A percentile compares a stretch with the other conserved stretches of the same genome.
These are phyloP conservation scores for Aspergillus viridinutans DNA, from an alignment of 2,329 filamentous ascomycete genomes.

Conservation along the genomic window DNA sequence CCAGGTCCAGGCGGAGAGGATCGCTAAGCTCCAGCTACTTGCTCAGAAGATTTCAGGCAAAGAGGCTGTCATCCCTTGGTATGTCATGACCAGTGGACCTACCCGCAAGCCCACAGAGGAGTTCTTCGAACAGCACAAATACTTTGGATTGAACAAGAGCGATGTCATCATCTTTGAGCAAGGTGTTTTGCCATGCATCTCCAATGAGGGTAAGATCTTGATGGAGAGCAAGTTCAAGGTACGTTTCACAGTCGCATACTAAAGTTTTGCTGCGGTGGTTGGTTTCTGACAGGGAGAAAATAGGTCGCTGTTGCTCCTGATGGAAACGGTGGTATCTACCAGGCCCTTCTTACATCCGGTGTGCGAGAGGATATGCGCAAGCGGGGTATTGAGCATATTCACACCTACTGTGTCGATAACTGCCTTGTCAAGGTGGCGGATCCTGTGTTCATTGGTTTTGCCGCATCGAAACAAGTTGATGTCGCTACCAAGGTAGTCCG, in stretches of 20 bases:
- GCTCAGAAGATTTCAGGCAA: conserved; percentile 65
- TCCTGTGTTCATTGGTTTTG: conserved; percentile 90
- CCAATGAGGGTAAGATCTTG: conserved; percentile 95
- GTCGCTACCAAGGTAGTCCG: conserved; percentile 99
- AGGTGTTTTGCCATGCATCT: conserved; percentile 92
- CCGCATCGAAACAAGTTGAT: conserved; percentile 81
- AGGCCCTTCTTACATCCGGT: conserved; percentile 75
- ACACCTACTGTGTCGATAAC: conserved; percentile 98
- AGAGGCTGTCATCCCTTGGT: conserved; percentile 79
- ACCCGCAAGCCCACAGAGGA: conserved; percentile 87
- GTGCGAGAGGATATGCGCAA: conserved; percentile 83
- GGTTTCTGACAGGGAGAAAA: conserved; percentile 3
- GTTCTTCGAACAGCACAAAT: conserved; percentile 85
- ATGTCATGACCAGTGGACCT: conserved; percentile 98
- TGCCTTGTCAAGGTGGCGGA: conserved; percentile 99
- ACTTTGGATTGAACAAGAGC: conserved; percentile 81
- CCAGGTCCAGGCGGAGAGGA: conserved; percentile 95
- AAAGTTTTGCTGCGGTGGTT: neutral
- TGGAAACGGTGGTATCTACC: conserved; percentile 95
- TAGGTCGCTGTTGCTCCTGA: conserved; percentile 88
- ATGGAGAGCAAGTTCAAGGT: conserved; percentile 83
- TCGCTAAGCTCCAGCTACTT: conserved; percentile 77
- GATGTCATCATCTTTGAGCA: conserved; percentile 96
- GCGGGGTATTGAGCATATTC: conserved; percentile 89
- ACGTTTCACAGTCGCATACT: conserved; percentile 12